Conservation (phyloP, 345 rosid species). For the Microthlaspi erraticum region DNA sequence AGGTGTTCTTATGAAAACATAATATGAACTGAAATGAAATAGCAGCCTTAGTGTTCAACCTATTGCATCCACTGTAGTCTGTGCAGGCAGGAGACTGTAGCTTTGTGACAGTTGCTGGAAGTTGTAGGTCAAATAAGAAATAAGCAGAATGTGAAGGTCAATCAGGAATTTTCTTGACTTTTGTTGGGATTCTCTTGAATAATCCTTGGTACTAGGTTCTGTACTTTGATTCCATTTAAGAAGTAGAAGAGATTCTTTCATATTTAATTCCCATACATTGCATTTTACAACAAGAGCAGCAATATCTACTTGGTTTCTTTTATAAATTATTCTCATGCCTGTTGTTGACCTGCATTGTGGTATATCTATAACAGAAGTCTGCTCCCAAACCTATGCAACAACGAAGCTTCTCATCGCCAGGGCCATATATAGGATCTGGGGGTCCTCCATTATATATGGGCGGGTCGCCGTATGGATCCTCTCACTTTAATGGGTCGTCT, state of each 20-base stretch:
- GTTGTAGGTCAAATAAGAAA: neutral
- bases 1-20: conserved; percentile 8
- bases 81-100: conserved; percentile 2
- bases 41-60: conserved; percentile 6
- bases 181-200: neutral
- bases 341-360: conserved; percentile 16
- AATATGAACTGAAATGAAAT: neutral
- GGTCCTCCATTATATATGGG: conserved; percentile 86
- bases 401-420: conserved; percentile 67
- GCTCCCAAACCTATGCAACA: conserved; percentile 78
- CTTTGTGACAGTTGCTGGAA: neutral
- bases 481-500: conserved; percentile 78
- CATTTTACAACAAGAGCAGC: neutral
- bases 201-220: neutral
- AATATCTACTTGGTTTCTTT: neutral
- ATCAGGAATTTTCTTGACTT: conserved; percentile 7
- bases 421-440: conserved; percentile 82
- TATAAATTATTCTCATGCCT: conserved; percentile 2
- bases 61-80: conserved; percentile 13
- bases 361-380: conserved; percentile 64
- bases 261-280: neutral
- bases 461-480: conserved; percentile 89
- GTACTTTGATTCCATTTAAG: neutral
- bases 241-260: neutral
- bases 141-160: conserved; percentile 1